These are phyloP conservation scores for Gracilaria caudata DNA, from an alignment of 23 red algal species.

Conservation along the genomic window DNA sequence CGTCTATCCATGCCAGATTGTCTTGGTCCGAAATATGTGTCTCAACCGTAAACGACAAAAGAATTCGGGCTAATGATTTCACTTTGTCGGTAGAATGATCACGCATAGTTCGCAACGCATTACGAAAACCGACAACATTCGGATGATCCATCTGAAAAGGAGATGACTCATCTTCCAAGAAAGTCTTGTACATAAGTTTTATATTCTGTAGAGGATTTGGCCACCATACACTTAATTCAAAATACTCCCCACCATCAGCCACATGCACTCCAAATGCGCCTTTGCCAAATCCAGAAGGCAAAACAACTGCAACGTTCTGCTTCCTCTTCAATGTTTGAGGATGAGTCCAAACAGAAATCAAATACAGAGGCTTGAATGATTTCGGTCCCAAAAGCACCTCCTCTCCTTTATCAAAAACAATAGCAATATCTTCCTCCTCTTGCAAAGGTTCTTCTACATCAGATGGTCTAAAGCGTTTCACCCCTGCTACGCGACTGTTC, in stretches of 20 bases:
- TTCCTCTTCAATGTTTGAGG: neutral
- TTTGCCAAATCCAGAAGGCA: slow-evolving; percentile 19
- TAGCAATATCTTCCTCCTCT: neutral
- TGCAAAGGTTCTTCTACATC: neutral
- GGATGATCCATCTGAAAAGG: neutral
- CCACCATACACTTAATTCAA: slow-evolving; percentile 18
- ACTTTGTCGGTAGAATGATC: neutral
- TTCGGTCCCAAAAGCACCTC: neutral
- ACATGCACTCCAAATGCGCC: slow-evolving; percentile 9
- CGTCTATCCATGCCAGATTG: slow-evolving; percentile 12
- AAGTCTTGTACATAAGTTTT: neutral
- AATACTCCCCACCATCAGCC: slow-evolving; percentile 11
- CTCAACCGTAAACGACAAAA: slow-evolving; percentile 15
- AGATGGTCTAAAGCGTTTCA: no score
- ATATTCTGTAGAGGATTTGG: neutral
- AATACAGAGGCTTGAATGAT: slow-evolving; percentile 9
- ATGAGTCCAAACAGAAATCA: slow-evolving; percentile 30
- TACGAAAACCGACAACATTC: slow-evolving; percentile 3
- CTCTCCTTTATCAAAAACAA: neutral
- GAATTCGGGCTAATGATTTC: slow-evolving; percentile 17
- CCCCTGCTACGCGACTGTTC: no score
- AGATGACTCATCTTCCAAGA: neutral
- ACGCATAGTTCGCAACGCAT: neutral
- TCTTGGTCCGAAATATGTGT: neutral
- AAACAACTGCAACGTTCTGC: neutral